Base-by-base conservation (phyloP, 2,329 filamentous ascomycete species). In the Aspergillus intermedius region DNA sequence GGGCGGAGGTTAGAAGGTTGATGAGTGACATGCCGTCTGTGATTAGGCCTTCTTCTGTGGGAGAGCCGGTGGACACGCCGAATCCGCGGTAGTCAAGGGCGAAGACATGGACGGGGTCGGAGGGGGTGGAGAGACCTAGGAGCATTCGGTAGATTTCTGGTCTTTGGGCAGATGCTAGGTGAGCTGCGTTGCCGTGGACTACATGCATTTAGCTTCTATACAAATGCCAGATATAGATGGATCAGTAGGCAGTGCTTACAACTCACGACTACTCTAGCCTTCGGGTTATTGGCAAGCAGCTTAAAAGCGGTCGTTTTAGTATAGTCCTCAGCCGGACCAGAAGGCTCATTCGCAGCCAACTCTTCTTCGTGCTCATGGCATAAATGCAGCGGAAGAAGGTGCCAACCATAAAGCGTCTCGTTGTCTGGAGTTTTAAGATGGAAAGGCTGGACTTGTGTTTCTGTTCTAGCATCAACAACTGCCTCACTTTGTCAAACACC, bases 51-150 rank as follows among this genome's bases (percentile, higher is more conserved):
- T 78, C 72, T 70, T 97, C 91, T 0, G 83, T 85, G 0, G 91
- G 91, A 3, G 70, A 72, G n/a, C 91, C 89, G 0, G 84, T 88
- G 7, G 87, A 93, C 35, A 81, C 77, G 1, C 90, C 91, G 58
- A 88, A 96, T 5, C 91, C 91, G 15, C 91, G 86, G 69, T 96
- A 96, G 73, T 95, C 90, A 59, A 95, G 83, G 35, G 88, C 81
- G n/a, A 96, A 75, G 41, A 95, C 80, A 63, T 96, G 91, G 47
- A 90, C 60, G 1, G 72, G 72, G 44, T 69, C 81, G 48, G 79
- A 75, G 0, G 76, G 83, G 0, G 78, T 79, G 2, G 86, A 86
- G 2, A 84, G 82, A 46, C 86, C 80, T 3, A 89, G 82, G 39
- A 95, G 74, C 41, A 83, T 78, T 58, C 90, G 88, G 65, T 94